phyloP scores from a whole-genome alignment of 2,329 filamentous ascomycete species.

The Aureobasidium pullulans region DNA sequence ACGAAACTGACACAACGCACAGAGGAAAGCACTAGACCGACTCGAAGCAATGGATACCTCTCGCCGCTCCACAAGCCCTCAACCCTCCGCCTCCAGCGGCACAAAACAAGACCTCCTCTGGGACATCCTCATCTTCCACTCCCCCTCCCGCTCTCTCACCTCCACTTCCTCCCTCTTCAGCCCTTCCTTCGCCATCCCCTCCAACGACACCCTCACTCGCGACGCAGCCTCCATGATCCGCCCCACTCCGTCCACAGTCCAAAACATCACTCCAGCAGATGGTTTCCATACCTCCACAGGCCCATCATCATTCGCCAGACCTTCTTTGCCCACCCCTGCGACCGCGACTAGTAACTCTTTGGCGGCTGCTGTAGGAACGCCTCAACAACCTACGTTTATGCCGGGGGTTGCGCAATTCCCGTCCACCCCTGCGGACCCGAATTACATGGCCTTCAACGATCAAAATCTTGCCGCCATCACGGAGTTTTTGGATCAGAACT shows the following conservation, averaged over 20 bases:
- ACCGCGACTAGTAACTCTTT: background rate
- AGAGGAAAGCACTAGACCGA: conserved; percentile 6
- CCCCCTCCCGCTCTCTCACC: background rate
- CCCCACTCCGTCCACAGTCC: background rate
- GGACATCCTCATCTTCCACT: conserved; percentile 10
- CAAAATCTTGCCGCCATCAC: conserved; percentile 9
- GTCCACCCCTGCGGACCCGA: background rate
- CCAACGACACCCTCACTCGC: background rate
- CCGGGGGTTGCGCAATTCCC: background rate
- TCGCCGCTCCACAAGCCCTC: conserved; percentile 5
- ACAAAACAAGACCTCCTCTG: conserved; percentile 11
- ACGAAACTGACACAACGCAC: background rate
- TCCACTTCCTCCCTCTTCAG: background rate
- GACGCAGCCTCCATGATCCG: background rate
- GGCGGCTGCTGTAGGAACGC: background rate
- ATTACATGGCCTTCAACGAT: conserved; percentile 7
- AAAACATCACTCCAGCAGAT: background rate
- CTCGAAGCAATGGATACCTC: conserved; percentile 3
- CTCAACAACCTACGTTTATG: background rate
- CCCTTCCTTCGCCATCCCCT: background rate
- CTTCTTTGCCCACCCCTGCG: background rate
- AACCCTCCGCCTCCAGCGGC: background rate
- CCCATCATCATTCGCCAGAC: background rate
- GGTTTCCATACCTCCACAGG: background rate
- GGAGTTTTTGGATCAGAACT: conserved; percentile 10